These are phyloP conservation scores for Citrullus colocynthis DNA, from an alignment of 306 rosid genomes.

Conservation along the genomic window DNA sequence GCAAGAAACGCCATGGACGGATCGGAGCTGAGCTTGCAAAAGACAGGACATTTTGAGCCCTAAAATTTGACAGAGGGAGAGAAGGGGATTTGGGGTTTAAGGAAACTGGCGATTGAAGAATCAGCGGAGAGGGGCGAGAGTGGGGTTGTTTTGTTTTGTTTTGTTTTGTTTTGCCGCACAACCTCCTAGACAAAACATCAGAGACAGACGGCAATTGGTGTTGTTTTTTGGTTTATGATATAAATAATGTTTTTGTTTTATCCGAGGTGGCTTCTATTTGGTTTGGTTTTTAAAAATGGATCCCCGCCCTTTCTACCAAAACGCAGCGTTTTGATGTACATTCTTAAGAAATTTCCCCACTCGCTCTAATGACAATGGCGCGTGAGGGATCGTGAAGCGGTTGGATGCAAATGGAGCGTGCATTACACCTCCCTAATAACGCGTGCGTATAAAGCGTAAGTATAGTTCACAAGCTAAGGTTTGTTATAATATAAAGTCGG, in stretches of 20 bases:
- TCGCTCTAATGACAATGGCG: background rate
- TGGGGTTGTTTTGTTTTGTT: background rate
- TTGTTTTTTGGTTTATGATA: background rate
- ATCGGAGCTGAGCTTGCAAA: background rate
- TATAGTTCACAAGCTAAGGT: too few relatives aligned
- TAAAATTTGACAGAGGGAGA: background rate
- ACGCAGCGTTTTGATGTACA: background rate
- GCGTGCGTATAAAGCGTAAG: too few relatives aligned
- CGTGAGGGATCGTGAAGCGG: background rate
- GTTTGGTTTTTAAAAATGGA: background rate
- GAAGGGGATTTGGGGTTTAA: background rate
- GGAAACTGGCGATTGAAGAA: slow-evolving; percentile 3
- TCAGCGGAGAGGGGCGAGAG: background rate
- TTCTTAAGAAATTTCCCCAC: too few relatives aligned
- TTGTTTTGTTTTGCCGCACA: background rate
- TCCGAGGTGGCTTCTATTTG: background rate
- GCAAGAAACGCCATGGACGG: background rate
- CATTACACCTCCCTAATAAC: too few relatives aligned
- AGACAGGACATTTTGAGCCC: background rate
- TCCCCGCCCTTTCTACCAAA: background rate
- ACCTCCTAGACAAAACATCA: background rate
- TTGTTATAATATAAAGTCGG: too few relatives aligned
- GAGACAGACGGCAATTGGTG: background rate
- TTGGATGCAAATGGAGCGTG: background rate
- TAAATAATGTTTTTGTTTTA: background rate